These are phyloP conservation scores for Coffea humblotiana DNA, from an alignment of 305 asterid species.

Conservation along the genomic window DNA sequence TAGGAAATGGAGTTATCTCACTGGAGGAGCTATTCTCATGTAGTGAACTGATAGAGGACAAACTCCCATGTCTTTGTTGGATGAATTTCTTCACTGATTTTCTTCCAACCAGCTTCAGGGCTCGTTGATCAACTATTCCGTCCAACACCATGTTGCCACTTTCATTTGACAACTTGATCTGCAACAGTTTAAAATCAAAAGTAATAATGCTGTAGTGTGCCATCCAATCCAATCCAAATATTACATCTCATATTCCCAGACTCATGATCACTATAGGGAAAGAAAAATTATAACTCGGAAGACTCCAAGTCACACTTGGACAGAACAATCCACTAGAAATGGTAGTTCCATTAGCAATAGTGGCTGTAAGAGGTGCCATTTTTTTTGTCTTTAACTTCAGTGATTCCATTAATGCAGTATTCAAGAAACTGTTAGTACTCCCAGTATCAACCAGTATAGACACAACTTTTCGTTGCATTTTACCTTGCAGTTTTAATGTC, in stretches of 20 bases:
- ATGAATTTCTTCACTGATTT: no score
- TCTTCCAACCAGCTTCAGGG: neutral
- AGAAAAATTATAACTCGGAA: neutral
- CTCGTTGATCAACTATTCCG: rapidly evolving
- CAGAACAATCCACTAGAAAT: neutral
- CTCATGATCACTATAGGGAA: neutral
- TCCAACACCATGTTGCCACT: neutral
- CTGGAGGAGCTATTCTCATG: no score
- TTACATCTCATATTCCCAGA: neutral
- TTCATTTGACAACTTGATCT: no score
- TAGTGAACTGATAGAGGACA: no score
- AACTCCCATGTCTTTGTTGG: no score
- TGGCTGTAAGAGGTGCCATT: neutral
- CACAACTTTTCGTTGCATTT: rapidly evolving
- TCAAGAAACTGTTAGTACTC: neutral
- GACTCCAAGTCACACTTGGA: neutral
- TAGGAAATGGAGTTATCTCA: no score
- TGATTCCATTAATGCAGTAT: no score
- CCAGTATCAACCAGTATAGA: neutral
- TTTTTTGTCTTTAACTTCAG: no score
- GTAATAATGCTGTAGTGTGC: no score
- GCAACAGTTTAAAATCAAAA: neutral
- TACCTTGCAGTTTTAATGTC: neutral
- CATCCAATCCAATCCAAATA: neutral
- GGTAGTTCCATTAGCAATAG: neutral